Base-by-base conservation (phyloP, 2,329 filamentous ascomycete genomes). In the Cordyceps farinosa region DNA sequence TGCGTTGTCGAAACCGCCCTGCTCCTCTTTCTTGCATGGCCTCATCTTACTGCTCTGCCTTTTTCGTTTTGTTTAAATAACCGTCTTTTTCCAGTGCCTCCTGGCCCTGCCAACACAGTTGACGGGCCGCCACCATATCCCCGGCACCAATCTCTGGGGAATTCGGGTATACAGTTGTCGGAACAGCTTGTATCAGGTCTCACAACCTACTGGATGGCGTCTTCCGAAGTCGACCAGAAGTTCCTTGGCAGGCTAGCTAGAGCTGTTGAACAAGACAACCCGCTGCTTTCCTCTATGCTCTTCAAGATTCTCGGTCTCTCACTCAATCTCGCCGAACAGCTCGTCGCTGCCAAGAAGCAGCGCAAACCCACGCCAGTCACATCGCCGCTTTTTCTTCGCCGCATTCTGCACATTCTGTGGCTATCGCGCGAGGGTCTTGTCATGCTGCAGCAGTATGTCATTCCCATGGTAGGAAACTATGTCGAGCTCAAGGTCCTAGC, bases 201-300 rank as follows among this genome's bases (percentile, higher is more conserved):
- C 30, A 52, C 60, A 52, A 53, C 40, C 53, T 61, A 52, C 70
- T 72, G 73, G 66, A 99, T 98, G 95, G 95, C 95, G 79, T 95
- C 93, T 74, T 95, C 92, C 65, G 92, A 97, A 78, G 92, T 98
- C 66, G 95, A 99, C 76, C 93, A 97, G 79, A 99, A 98, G 79
- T 97, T 96, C 78, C 84, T 99, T 71, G 92, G 92, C 78, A 89
- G 87, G 73, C 88, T 97, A 74, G 94, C 95, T 74, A 90, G 88
- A 77, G 84, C 87, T 66, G 92, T 92, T 69, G 87, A 89, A 72
- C 80, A 84, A 65, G 88, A 91, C 69, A 95, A 94, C 72, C 88
- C 90, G 3, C 82, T 93, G 22, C 84, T 98, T 52, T 90, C 90
- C 8, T 84, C 85, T 27, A 92, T 91, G 74, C 84, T 99, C 53